Base-by-base conservation (phyloP, 768 basidiomycete species). In the Boletus sp. region DNA sequence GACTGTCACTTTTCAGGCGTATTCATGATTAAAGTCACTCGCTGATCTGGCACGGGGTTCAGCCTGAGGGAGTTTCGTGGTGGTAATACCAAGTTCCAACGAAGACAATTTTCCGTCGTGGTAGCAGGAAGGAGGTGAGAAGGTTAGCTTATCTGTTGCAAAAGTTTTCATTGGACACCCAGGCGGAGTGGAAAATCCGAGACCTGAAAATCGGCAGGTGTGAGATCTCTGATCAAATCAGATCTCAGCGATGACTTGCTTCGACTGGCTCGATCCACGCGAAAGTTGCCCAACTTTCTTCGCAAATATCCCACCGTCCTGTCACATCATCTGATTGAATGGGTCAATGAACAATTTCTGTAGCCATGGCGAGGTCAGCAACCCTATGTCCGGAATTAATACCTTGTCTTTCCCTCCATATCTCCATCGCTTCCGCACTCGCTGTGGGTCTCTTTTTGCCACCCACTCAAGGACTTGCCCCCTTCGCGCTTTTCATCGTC, bases 351-450 rank as follows among this genome's bases (percentile, higher is more conserved):
- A 44, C 32, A 7, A n/a, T 51, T 18, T 29, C 41, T 40, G 67
- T 69, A 68, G 57, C 37, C 66, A 69, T 66, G 66, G 64, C n/a
- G 46, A 63, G 56, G 32, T 49, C 30, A 50, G 41, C n/a, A 57
- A 40, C 59, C 32, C 37, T 64, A 40, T 51, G 18, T 56, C 52
- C 48, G 45, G 51, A 42, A 51, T 59, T 36, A 57, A 51, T 37
- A 30, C 45, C 9, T 52, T 14, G 15, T 52, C 30, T 52, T 55
- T 33, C 48, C 49, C 54, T 44, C 41, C 54, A 56, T 58, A 52
- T 56, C 50, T 55, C 57, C 52, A 41, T 52, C 54, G n/a, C 37
- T 45, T 40, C 46, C 30, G n/a, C 50, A 29, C 10, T 50, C 39
- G 10, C 36, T 47, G 9, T 28, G 36, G 17, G 17, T 40, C 29